A percentile compares a stretch with the other conserved stretches of the same genome.
These are phyloP conservation scores for Neopestalotiopsis sp. DNA, from an alignment of 2,329 filamentous ascomycete genomes.

Conservation along the genomic window DNA sequence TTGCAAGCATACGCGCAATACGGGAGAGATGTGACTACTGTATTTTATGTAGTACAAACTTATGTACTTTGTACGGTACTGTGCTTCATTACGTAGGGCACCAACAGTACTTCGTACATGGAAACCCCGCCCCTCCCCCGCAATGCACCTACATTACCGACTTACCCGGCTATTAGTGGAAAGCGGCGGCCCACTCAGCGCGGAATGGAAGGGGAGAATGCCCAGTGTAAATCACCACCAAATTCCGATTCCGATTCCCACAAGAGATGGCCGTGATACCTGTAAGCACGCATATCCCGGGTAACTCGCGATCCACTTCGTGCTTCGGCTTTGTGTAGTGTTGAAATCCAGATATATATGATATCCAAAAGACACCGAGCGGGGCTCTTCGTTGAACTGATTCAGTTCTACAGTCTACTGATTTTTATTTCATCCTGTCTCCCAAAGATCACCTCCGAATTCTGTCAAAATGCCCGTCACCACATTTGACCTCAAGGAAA, in stretches of 20 bases:
- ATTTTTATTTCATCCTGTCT: neutral
- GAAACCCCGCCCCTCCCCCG: constrained; percentile 12
- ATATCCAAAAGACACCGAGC: neutral
- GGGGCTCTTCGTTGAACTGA: neutral
- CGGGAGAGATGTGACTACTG: too few relatives aligned
- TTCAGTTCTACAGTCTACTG: neutral
- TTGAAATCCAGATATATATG: neutral
- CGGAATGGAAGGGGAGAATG: constrained; percentile 4
- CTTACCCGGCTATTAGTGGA: constrained; percentile 14
- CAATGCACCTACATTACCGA: neutral
- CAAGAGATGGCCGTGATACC: neutral
- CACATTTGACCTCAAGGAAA: constrained; percentile 39
- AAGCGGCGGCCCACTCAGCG: constrained; percentile 11
- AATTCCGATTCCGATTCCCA: constrained; percentile 15
- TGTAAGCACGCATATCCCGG: neutral
- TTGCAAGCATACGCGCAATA: too few relatives aligned
- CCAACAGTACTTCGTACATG: neutral
- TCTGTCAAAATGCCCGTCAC: constrained; percentile 39
- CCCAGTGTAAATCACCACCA: neutral
- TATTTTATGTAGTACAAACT: too few relatives aligned
- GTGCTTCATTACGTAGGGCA: too few relatives aligned
- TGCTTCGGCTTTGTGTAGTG: neutral
- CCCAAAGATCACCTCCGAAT: neutral
- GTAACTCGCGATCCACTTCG: neutral
- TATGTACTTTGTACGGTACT: too few relatives aligned